phyloP scores from a whole-genome alignment of 768 basidiomycete species.

The Pleurotus ostreatus region DNA sequence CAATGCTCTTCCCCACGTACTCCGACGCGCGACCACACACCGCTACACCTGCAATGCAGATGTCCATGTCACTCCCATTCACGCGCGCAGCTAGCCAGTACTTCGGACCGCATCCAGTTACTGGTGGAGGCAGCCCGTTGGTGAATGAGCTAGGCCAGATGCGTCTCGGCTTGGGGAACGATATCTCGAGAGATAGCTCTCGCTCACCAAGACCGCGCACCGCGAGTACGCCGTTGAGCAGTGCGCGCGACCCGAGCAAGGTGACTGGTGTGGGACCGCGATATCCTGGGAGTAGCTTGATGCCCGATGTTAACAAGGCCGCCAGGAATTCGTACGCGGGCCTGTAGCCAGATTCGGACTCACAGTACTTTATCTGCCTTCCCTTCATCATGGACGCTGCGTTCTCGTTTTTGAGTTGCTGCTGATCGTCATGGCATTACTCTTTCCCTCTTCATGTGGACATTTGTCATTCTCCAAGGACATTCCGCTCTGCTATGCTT shows the following conservation, averaged over 20 bases:
- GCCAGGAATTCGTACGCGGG: not conserved
- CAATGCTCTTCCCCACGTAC: not conserved
- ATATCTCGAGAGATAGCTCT: not conserved
- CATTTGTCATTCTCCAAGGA: no score
- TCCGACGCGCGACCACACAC: no score
- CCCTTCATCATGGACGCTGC: not conserved
- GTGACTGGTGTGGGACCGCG: not conserved
- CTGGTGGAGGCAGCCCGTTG: not conserved
- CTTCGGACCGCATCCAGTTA: not conserved
- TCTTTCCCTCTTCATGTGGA: no score
- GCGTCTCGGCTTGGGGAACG: not conserved
- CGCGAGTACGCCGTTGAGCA: not conserved
- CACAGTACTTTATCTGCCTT: not conserved
- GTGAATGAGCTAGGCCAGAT: conserved; percentile 8
- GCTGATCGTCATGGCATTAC: no score
- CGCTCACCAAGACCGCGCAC: conserved; percentile 1
- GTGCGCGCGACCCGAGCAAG: not conserved
- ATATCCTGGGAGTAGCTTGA: not conserved
- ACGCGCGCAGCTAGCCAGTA: not conserved
- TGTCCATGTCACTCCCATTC: not conserved
- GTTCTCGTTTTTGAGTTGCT: not conserved
- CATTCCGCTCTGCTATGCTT: no score
- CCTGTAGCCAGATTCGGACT: not conserved
- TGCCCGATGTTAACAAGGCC: not conserved
- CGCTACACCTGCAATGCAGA: not conserved